phyloP scores from a whole-genome alignment of 768 basidiomycete species.

The Galerina sulciceps region DNA sequence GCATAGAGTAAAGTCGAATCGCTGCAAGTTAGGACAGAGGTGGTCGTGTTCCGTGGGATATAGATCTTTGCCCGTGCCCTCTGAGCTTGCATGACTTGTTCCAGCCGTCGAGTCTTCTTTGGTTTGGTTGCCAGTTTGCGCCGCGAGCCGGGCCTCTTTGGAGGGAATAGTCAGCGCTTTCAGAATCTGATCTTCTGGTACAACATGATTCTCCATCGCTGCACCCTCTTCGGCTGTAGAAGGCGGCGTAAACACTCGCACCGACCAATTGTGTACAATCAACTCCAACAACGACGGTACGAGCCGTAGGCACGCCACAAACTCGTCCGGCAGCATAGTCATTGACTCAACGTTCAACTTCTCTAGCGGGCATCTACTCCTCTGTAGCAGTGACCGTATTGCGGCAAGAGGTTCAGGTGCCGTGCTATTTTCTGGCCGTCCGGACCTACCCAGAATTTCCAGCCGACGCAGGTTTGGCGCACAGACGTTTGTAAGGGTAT shows the following conservation, averaged over 20 bases:
- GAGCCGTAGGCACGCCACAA: constrained; percentile 26
- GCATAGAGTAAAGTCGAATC: constrained; percentile 28
- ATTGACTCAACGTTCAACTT: constrained; percentile 29
- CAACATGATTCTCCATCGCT: constrained; percentile 6
- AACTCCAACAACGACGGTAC: constrained; percentile 25
- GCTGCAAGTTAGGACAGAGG: constrained; percentile 27
- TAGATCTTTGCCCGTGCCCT: not conserved
- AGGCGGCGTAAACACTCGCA: not conserved
- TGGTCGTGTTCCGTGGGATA: not conserved
- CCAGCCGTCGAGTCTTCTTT: not conserved
- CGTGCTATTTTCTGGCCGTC: constrained; percentile 17
- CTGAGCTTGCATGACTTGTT: not conserved
- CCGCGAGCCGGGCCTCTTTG: not conserved
- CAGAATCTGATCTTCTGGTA: constrained; percentile 26
- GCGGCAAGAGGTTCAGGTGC: constrained; percentile 25
- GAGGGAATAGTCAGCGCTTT: constrained; percentile 23
- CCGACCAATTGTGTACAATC: constrained; percentile 28
- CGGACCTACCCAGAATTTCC: constrained; percentile 29
- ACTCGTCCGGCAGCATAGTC: constrained; percentile 23
- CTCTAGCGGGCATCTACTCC: constrained; percentile 27
- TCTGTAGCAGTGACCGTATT: constrained; percentile 21
- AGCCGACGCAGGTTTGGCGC: constrained; percentile 26
- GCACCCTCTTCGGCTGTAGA: constrained; percentile 1
- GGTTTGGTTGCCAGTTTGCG: not conserved
- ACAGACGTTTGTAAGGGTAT: constrained; percentile 25